Evolutionary conservation across 139 green algal species (phyloP).

Genomic region (Mesotaenium endlicherianum): DNA sequence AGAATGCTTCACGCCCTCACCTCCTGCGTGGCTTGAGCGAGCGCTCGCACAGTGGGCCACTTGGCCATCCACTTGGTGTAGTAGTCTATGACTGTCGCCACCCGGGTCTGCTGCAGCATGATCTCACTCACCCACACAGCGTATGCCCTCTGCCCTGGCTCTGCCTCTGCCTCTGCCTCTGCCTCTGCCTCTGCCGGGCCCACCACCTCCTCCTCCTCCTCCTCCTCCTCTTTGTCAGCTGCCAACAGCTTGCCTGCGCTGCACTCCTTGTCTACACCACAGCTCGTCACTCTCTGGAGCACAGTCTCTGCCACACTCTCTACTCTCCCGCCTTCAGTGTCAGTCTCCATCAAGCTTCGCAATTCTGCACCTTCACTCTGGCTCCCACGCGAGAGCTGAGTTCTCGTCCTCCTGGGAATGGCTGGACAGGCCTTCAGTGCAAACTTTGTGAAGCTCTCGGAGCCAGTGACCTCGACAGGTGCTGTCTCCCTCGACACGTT

Average conservation of each 20-base stretch:
- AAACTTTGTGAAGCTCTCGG: background rate
- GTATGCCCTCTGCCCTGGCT: conserved; percentile 74
- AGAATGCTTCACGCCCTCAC: background rate
- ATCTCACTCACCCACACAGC: conserved; percentile 78
- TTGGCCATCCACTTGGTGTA: conserved; percentile 73
- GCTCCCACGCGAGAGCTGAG: background rate
- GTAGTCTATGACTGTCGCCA: conserved; percentile 70
- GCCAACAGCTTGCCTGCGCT: background rate
- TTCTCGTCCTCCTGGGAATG: background rate
- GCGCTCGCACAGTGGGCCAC: conserved; percentile 78
- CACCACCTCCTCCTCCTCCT: background rate
- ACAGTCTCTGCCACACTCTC: background rate
- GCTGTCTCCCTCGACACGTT: too few species aligned
- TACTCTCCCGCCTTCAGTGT: background rate
- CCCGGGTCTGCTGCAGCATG: conserved; percentile 96
- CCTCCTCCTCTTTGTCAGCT: conserved; percentile 8
- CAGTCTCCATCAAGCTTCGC: background rate
- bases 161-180: conserved; percentile 12
- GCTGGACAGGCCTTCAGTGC: background rate
- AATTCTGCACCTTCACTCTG: background rate
- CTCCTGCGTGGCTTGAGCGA: conserved; percentile 68
- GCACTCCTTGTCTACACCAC: background rate
- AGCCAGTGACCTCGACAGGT: background rate
- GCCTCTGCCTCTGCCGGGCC: background rate
- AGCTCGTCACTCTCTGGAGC: background rate